Conservation (phyloP, 2,329 filamentous ascomycete species). For the Colletotrichum sublineola region DNA sequence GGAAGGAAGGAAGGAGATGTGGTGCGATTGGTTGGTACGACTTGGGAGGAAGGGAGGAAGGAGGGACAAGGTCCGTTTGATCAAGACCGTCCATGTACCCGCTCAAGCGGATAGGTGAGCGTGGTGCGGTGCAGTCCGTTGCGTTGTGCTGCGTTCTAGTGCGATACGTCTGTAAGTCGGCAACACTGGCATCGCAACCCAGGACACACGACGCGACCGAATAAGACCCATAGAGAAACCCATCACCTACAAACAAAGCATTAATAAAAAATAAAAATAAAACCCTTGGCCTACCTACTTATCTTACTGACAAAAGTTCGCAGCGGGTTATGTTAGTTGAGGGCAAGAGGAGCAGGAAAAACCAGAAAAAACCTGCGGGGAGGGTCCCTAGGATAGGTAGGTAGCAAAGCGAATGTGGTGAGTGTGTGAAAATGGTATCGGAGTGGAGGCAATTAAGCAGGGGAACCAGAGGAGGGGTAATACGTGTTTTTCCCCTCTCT, state of each 20-base stretch:
- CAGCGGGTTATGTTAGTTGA: slow-evolving; percentile 1
- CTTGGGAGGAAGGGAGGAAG: background rate
- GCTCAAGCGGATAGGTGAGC: slow-evolving; percentile 4
- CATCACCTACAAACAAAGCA: slow-evolving; percentile 13
- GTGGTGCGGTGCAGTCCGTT: slow-evolving; percentile 10
- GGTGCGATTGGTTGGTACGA: background rate
- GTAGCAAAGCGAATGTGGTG: background rate
- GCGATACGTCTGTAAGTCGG: slow-evolving; percentile 21
- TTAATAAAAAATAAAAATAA: too few species aligned
- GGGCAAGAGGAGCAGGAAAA: background rate
- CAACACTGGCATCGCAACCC: slow-evolving; percentile 24
- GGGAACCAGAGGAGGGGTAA: slow-evolving; percentile 20
- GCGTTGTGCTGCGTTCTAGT: slow-evolving; percentile 4
- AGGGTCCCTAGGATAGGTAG: background rate
- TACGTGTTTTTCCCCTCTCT: background rate
- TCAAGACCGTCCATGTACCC: slow-evolving; percentile 8
- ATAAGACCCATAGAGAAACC: background rate
- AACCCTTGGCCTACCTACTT: background rate
- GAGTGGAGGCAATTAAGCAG: slow-evolving; percentile 5
- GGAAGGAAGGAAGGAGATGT: background rate
- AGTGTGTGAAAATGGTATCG: background rate
- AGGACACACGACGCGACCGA: slow-evolving; percentile 22
- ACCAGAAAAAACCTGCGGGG: background rate
- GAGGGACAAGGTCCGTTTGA: background rate
- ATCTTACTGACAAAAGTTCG: background rate